phyloP scores from a whole-genome alignment of 257 asterid species.

The Osmanthus fragrans region DNA sequence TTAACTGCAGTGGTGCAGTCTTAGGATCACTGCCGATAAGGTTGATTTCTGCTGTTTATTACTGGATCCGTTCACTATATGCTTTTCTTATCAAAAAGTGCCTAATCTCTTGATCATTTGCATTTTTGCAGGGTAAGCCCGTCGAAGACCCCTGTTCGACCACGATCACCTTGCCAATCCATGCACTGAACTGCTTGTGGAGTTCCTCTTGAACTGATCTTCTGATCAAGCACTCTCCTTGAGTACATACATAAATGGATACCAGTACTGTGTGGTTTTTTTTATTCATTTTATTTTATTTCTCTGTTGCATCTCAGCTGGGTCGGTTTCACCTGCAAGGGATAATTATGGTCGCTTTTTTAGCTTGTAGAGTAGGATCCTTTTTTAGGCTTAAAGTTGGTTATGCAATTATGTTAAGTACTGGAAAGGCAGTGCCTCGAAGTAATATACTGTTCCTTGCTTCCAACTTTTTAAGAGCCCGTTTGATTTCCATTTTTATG shows the following conservation, averaged over 20 bases:
- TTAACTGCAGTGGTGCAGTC: slow-evolving; percentile 93
- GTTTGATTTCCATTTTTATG: too few relatives aligned
- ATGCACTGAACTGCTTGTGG: slow-evolving; percentile 42
- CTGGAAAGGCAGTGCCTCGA: too few relatives aligned
- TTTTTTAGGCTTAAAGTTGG: not conserved
- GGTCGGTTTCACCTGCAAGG: not conserved
- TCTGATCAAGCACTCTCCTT: slow-evolving; percentile 23
- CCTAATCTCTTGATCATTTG: not conserved
- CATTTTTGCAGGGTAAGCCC: slow-evolving; percentile 68
- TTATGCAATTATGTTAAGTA: not conserved
- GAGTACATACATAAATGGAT: slow-evolving; percentile 41
- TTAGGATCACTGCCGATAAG: slow-evolving; percentile 93
- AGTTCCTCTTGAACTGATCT: slow-evolving; percentile 30
- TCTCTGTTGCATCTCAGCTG: not conserved
- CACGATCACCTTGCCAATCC: slow-evolving; percentile 56
- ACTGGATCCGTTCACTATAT: not conserved
- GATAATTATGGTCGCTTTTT: not conserved
- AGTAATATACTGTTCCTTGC: too few relatives aligned
- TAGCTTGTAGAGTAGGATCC: not conserved
- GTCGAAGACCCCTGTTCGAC: slow-evolving; percentile 79
- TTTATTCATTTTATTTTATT: not conserved
- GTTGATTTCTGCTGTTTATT: slow-evolving; percentile 31
- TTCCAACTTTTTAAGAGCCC: too few relatives aligned
- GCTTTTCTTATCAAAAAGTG: not conserved
- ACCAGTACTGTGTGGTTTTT: slow-evolving; percentile 13